These are phyloP conservation scores for Candida tropicalis DNA, from an alignment of 1,139 yeast species.

Conservation along the genomic window DNA sequence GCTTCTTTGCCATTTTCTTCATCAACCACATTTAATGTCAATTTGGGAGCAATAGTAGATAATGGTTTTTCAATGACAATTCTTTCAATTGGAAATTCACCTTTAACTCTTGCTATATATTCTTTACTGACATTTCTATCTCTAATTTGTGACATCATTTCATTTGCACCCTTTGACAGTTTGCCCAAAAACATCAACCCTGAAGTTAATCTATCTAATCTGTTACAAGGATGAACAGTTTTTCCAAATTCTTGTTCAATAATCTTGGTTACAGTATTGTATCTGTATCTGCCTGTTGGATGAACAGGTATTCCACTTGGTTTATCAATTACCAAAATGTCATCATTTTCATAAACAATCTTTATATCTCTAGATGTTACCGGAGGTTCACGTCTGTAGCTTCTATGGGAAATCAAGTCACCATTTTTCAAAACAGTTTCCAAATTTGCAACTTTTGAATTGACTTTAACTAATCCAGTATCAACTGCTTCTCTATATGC, in stretches of 20 bases:
- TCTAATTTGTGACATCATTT: constrained; percentile 70
- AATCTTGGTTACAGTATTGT: constrained; percentile 84
- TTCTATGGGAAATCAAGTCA: constrained; percentile 77
- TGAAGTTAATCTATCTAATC: constrained; percentile 88
- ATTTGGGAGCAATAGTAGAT: constrained; percentile 72
- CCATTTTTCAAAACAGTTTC: constrained; percentile 79
- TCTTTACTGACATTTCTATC: constrained; percentile 79
- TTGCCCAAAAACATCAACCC: constrained; percentile 95
- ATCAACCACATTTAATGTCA: constrained; percentile 75
- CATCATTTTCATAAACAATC: constrained; percentile 78
- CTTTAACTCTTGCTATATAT: constrained; percentile 85
- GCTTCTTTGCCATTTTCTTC: constrained; percentile 68
- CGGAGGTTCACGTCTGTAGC: constrained; percentile 91
- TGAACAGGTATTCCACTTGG: constrained; percentile 97
- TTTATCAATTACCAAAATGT: constrained; percentile 83
- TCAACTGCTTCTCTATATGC: constrained; percentile 72
- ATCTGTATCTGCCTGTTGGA: constrained; percentile 92
- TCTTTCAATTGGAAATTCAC: constrained; percentile 67
- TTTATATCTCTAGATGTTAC: constrained; percentile 72
- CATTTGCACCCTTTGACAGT: constrained; percentile 78
- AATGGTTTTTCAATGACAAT: constrained; percentile 69
- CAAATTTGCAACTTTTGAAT: constrained; percentile 61
- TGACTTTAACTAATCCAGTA: constrained; percentile 73
- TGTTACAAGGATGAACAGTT: constrained; percentile 83
- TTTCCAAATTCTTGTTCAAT: constrained; percentile 67